Percentiles rank a stretch among this genome's conserved stretches.
These are phyloP conservation scores for Cicer cuneatum DNA, from an alignment of 306 rosid species.

Conservation along the genomic window DNA sequence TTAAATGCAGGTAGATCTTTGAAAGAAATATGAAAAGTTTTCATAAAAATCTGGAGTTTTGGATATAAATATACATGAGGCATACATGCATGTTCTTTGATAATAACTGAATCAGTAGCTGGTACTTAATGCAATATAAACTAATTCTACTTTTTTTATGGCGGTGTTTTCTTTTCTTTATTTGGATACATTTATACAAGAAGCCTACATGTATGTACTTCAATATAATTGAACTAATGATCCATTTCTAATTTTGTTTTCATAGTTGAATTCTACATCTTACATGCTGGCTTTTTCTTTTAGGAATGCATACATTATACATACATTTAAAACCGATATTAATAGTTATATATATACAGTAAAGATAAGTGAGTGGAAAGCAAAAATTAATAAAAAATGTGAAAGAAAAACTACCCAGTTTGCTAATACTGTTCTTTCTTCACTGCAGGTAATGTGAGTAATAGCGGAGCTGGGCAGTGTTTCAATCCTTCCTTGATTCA, in stretches of 20 bases:
- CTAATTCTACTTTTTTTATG: slow-evolving; percentile 10
- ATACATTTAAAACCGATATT: not conserved
- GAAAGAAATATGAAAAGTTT: slow-evolving; percentile 7
- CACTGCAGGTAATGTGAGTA: slow-evolving; percentile 59
- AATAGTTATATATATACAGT: slow-evolving; percentile 1
- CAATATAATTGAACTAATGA: slow-evolving; percentile 31
- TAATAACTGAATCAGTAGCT: slow-evolving; percentile 21
- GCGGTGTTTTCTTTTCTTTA: slow-evolving; percentile 25
- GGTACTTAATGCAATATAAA: not conserved
- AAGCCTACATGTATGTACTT: slow-evolving; percentile 15
- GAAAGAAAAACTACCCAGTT: slow-evolving; percentile 3
- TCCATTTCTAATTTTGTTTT: slow-evolving; percentile 38
- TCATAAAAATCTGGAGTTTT: slow-evolving; percentile 7
- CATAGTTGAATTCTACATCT: slow-evolving; percentile 1
- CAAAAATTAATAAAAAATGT: not conserved
- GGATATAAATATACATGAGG: slow-evolving; percentile 10
- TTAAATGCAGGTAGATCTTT: slow-evolving; percentile 10
- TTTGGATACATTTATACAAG: slow-evolving; percentile 1
- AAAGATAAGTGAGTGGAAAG: slow-evolving; percentile 18
- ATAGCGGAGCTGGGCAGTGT: slow-evolving; percentile 62
- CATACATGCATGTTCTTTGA: slow-evolving; percentile 9
- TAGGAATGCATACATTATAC: not conserved
- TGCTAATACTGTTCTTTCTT: slow-evolving; percentile 32
- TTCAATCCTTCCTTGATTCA: slow-evolving; percentile 90
- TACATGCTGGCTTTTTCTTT: slow-evolving; percentile 21